Evolutionary conservation across 169 alveolate genomes (phyloP).

Genomic region (Plasmodium vivax): DNA sequence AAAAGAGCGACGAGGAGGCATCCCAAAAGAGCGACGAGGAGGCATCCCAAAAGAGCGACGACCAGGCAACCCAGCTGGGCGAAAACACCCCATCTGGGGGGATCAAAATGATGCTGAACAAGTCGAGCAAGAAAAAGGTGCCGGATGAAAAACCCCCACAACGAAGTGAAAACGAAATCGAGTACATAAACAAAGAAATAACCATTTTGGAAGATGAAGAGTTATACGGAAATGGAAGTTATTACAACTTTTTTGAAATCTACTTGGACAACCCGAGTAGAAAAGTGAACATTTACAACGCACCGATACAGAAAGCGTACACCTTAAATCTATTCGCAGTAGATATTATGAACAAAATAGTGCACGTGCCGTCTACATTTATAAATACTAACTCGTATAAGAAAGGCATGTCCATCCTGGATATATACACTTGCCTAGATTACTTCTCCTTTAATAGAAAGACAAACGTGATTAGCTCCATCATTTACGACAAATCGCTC

Average conservation of each 20-base stretch:
- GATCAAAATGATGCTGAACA: not conserved
- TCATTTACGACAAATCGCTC: slow-evolving; percentile 19
- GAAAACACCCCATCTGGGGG: no score
- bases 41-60: not conserved
- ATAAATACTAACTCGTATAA: slow-evolving; percentile 17
- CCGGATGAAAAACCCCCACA: not conserved
- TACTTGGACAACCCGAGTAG: slow-evolving; percentile 32
- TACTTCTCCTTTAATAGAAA: slow-evolving; percentile 33
- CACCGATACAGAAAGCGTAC: slow-evolving; percentile 35
- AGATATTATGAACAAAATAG: slow-evolving; percentile 60
- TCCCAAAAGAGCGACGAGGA: not conserved
- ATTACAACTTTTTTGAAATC: slow-evolving; percentile 11
- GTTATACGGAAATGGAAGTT: slow-evolving; percentile 7
- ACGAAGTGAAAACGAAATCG: not conserved
- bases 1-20: not conserved
- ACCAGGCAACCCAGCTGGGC: not conserved
- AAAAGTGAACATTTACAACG: slow-evolving; percentile 34
- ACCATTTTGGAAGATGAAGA: slow-evolving; percentile 35
- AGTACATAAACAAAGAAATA: slow-evolving; percentile 13
- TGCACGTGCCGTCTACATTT: slow-evolving; percentile 62
- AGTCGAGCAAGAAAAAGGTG: not conserved
- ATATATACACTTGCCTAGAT: slow-evolving; percentile 14
- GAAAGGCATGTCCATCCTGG: slow-evolving; percentile 23
- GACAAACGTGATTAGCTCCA: slow-evolving; percentile 20
- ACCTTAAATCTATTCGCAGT: slow-evolving; percentile 31